These are phyloP conservation scores for Podosphaera fusca DNA, from an alignment of 2,329 filamentous ascomycete genomes.

Conservation along the genomic window DNA sequence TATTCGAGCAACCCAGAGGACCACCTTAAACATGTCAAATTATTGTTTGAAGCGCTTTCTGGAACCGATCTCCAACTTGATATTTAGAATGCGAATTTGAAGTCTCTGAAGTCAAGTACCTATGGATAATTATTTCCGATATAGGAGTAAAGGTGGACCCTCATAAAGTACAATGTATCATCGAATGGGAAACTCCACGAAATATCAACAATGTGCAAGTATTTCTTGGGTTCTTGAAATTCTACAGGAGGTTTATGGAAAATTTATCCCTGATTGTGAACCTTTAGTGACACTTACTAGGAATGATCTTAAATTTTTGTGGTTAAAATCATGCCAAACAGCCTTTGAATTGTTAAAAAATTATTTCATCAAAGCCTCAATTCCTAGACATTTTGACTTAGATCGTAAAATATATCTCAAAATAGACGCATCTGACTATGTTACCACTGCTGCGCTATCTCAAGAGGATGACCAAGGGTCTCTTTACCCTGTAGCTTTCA, in stretches of 20 bases:
- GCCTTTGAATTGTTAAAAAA: not conserved
- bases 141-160: not conserved
- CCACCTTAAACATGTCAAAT: not conserved
- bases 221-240: not conserved
- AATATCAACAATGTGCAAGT: not conserved
- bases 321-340: not conserved
- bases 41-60: not conserved
- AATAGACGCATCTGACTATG: not conserved
- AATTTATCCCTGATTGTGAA: not conserved
- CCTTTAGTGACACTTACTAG: not conserved
- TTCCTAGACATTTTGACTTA: not conserved
- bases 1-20: not conserved
- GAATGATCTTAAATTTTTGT: not conserved
- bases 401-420: not conserved
- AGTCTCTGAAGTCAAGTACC: not conserved
- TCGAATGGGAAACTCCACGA: not conserved
- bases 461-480: not conserved
- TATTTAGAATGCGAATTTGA: not conserved
- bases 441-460: not conserved
- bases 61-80: not conserved
- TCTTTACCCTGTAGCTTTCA: not conserved
- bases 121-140: not conserved
- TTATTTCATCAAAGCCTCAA: not conserved
- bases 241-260: conserved; percentile 1
- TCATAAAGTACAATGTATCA: not conserved